phyloP scores from a whole-genome alignment of 2,329 filamentous ascomycete genomes.

The Peltaster fructicola region DNA sequence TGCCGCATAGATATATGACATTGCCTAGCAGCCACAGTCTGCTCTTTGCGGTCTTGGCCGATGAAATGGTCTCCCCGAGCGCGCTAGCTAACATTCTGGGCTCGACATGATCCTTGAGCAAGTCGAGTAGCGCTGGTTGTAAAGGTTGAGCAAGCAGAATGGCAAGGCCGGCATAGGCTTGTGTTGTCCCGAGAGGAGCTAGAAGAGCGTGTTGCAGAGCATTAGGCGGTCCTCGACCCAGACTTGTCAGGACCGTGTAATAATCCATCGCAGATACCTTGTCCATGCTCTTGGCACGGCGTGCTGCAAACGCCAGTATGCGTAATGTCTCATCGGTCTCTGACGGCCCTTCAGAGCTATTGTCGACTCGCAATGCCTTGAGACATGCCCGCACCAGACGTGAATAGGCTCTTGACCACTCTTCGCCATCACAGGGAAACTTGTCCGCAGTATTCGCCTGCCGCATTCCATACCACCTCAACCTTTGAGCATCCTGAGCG shows the following conservation, averaged over 20 bases:
- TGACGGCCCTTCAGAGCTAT: conserved; percentile 7
- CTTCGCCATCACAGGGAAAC: conserved; percentile 11
- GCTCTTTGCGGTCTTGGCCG: conserved; percentile 12
- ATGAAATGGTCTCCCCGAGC: background rate
- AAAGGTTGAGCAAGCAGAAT: conserved; percentile 14
- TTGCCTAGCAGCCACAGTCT: conserved; percentile 41
- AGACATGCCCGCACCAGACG: conserved; percentile 24
- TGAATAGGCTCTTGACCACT: conserved; percentile 26
- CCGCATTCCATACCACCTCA: conserved; percentile 23
- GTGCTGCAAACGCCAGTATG: conserved; percentile 20
- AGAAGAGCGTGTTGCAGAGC: conserved; percentile 15
- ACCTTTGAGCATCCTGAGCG: conserved; percentile 21
- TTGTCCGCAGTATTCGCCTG: conserved; percentile 15
- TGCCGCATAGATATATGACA: conserved; percentile 30
- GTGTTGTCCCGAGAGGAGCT: conserved; percentile 12
- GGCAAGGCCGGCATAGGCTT: conserved; percentile 13
- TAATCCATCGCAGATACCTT: conserved; percentile 12
- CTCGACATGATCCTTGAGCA: conserved; percentile 12
- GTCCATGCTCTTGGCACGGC: conserved; percentile 11
- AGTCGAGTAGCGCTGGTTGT: conserved; percentile 9
- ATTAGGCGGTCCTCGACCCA: conserved; percentile 9
- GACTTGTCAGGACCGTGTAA: conserved; percentile 15
- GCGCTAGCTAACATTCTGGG: background rate
- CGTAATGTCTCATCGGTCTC: conserved; percentile 10
- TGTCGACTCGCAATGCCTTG: conserved; percentile 7